phyloP scores from a whole-genome alignment of 202 grass and related monocot species.

The Musa balbisiana region DNA sequence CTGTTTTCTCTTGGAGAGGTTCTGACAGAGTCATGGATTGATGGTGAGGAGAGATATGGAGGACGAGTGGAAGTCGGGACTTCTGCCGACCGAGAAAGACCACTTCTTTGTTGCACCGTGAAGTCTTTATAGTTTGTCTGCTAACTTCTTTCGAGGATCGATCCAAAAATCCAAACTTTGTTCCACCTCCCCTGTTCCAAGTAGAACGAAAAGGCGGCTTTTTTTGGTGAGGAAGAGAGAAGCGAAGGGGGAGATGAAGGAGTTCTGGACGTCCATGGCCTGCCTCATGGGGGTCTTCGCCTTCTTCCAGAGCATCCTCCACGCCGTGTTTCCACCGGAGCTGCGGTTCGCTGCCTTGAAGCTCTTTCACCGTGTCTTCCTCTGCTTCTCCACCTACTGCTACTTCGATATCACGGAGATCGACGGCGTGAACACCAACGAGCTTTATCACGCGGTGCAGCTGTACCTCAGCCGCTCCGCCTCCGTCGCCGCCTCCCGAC shows the following conservation, averaged over 20 bases:
- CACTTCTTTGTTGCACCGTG: no score
- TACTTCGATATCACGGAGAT: constrained; percentile 87
- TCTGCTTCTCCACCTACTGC: constrained; percentile 53
- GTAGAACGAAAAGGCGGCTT: not conserved
- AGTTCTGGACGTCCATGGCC: constrained; percentile 68
- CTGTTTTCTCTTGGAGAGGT: no score
- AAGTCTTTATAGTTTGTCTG: no score
- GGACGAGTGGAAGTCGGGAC: no score
- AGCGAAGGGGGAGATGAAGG: constrained; percentile 36
- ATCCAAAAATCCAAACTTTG: no score
- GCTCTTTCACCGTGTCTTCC: constrained; percentile 37
- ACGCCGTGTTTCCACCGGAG: constrained; percentile 65
- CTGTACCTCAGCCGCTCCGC: constrained; percentile 76
- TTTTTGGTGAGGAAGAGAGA: not conserved
- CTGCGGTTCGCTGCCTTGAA: constrained; percentile 38
- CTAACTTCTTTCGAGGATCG: no score
- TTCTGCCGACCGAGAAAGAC: no score
- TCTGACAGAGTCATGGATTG: no score
- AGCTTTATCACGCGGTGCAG: constrained; percentile 83
- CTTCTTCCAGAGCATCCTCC: constrained; percentile 48
- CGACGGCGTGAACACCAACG: constrained; percentile 81
- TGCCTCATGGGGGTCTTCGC: constrained; percentile 71
- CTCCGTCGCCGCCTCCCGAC: constrained; percentile 33
- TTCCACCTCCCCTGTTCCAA: no score
- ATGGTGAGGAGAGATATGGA: no score